Percentiles rank a stretch among this genome's conserved stretches.
Conservation (phyloP, 495 filamentous ascomycete species). For the Lepraria neglecta region DNA sequence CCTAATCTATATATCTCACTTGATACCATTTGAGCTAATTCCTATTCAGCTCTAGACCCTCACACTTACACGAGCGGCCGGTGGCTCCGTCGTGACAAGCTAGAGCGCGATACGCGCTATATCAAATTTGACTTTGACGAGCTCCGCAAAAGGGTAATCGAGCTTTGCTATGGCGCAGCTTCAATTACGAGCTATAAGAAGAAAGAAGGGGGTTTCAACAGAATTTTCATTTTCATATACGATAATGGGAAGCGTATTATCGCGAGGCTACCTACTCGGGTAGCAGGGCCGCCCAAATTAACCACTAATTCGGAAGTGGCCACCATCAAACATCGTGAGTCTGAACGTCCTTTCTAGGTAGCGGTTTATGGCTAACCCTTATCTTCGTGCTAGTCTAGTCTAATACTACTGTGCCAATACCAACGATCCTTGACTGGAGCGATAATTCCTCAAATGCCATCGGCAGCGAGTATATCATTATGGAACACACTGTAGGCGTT, state of each 20-base stretch:
- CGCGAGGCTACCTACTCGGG: slow-evolving; percentile 35
- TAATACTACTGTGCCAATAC: slow-evolving; percentile 36
- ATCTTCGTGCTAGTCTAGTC: slow-evolving; percentile 31
- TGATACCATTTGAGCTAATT: slow-evolving; percentile 1
- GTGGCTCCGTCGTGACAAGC: slow-evolving; percentile 40
- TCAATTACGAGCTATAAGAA: slow-evolving; percentile 31
- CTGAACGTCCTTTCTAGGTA: not conserved
- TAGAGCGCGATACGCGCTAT: slow-evolving; percentile 35
- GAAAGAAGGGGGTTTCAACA: slow-evolving; percentile 40
- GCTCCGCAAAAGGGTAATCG: slow-evolving; percentile 31
- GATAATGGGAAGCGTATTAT: slow-evolving; percentile 35
- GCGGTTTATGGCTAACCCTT: slow-evolving; percentile 17
- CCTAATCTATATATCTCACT: not conserved
- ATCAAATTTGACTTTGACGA: slow-evolving; percentile 39
- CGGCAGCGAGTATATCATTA: slow-evolving; percentile 44
- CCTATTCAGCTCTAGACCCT: slow-evolving; percentile 32
- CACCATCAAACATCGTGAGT: slow-evolving; percentile 42
- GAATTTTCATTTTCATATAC: slow-evolving; percentile 41
- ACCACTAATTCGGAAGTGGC: slow-evolving; percentile 46
- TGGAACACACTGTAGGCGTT: slow-evolving; percentile 38
- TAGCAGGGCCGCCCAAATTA: slow-evolving; percentile 34
- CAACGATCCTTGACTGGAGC: slow-evolving; percentile 39
- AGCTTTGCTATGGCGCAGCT: slow-evolving; percentile 30
- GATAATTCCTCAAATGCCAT: slow-evolving; percentile 34
- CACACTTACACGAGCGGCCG: slow-evolving; percentile 38